Percentiles rank a stretch among this genome's conserved stretches.
These are phyloP conservation scores for Stellera chamaejasme DNA, from an alignment of 345 rosid species.

Conservation along the genomic window DNA sequence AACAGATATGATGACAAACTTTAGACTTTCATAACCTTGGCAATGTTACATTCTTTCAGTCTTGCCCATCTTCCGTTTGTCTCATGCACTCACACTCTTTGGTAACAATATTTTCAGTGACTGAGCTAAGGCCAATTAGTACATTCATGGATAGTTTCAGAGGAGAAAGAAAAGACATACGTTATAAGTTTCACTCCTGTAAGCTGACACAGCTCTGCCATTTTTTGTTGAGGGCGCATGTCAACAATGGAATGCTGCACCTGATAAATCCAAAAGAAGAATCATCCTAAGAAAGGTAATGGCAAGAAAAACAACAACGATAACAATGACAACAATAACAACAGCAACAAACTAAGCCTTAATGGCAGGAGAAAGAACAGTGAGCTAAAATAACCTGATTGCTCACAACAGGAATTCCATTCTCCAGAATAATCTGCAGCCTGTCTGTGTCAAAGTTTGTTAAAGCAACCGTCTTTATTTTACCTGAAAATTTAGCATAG, in stretches of 20 bases:
- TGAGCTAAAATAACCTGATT: conserved; percentile 53
- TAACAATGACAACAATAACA: too few species aligned
- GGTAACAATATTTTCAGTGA: too few species aligned
- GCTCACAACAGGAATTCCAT: conserved; percentile 89
- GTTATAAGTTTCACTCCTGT: conserved; percentile 94
- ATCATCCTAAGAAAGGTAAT: neutral
- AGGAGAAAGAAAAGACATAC: conserved; percentile 37
- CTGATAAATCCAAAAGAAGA: conserved; percentile 26
- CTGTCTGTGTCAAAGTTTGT: conserved; percentile 93
- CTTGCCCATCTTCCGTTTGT: too few species aligned
- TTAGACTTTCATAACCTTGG: too few species aligned
- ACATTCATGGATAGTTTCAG: neutral
- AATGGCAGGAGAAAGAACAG: neutral
- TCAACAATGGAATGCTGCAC: conserved; percentile 96
- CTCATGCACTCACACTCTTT: too few species aligned
- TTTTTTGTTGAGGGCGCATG: conserved; percentile 92
- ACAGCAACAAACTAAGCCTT: too few species aligned
- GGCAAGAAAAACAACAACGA: neutral
- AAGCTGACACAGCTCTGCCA: conserved; percentile 90
- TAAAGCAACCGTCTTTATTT: conserved; percentile 87
- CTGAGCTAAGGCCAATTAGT: too few species aligned
- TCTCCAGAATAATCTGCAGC: conserved; percentile 70
- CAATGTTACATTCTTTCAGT: too few species aligned
- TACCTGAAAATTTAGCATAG: conserved; percentile 44
- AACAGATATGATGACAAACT: too few species aligned